These are phyloP conservation scores for Mycosphaerella arachidis DNA, from an alignment of 2,329 filamentous ascomycete genomes.

Conservation along the genomic window DNA sequence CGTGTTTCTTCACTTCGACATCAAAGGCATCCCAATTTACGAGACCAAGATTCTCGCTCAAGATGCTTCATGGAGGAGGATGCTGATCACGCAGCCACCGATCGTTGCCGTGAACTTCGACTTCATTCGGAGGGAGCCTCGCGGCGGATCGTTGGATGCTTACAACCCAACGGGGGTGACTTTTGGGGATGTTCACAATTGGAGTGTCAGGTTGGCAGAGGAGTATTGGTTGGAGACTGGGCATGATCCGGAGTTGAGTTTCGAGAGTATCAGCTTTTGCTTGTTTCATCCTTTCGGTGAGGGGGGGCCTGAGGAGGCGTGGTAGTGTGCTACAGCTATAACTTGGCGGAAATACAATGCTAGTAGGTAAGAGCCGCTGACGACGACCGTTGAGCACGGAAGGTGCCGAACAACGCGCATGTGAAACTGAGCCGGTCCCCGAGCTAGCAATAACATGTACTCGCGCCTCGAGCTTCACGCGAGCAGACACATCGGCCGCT, in stretches of 20 bases:
- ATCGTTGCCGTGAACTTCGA: conserved; percentile 7
- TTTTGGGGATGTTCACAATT: conserved; percentile 10
- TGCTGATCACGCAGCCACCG: conserved; percentile 10
- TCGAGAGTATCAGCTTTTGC: conserved; percentile 9
- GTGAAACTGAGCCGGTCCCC: background rate
- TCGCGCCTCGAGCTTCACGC: background rate
- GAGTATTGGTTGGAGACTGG: conserved; percentile 3
- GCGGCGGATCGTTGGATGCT: background rate
- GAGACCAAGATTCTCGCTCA: background rate
- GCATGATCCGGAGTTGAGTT: conserved; percentile 2
- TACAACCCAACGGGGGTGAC: conserved; percentile 7
- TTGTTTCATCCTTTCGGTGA: conserved; percentile 6
- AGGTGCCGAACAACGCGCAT: background rate
- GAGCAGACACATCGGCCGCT: background rate
- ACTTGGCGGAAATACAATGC: too few relatives aligned
- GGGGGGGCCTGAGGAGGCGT: conserved; percentile 8
- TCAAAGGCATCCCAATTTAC: conserved; percentile 8
- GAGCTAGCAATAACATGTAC: background rate
- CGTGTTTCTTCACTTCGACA: conserved; percentile 5
- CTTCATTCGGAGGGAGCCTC: conserved; percentile 4
- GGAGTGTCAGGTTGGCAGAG: conserved; percentile 3
- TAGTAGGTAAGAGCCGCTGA: background rate
- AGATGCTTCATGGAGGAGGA: conserved; percentile 5
- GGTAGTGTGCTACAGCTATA: background rate
- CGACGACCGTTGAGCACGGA: background rate